These are phyloP conservation scores for Comarum palustre DNA, from an alignment of 306 rosid genomes.

Conservation along the genomic window DNA sequence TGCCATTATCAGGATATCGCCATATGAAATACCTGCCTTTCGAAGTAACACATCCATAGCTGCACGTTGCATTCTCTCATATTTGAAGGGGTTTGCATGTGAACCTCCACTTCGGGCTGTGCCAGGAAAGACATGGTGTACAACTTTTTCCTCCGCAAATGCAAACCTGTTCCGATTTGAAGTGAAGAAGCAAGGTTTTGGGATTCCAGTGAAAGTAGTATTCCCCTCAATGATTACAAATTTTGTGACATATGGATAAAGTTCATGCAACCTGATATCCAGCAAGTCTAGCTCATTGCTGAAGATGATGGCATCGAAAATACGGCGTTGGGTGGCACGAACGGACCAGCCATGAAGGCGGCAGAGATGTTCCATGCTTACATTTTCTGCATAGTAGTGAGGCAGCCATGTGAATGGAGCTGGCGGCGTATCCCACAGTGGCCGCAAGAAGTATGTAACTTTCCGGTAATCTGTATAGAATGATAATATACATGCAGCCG, in stretches of 20 bases:
- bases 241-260: constrained; percentile 52
- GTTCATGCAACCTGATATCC: constrained; percentile 83
- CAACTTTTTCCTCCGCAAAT: neutral
- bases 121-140: too few species aligned
- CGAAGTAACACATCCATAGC: neutral
- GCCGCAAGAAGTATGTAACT: constrained; percentile 31
- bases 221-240: constrained; percentile 66
- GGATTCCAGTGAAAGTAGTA: constrained; percentile 82
- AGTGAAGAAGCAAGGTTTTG: neutral
- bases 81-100: too few species aligned
- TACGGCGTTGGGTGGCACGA: constrained; percentile 59
- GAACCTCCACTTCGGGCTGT: too few species aligned
- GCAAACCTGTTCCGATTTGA: constrained; percentile 44
- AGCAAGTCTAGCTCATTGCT: constrained; percentile 84
- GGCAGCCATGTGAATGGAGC: constrained; percentile 39
- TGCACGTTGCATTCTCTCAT: too few species aligned
- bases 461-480: too few species aligned
- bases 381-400: constrained; percentile 88
- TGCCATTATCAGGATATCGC: constrained; percentile 68
- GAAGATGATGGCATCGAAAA: constrained; percentile 75
- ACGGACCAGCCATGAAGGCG: constrained; percentile 81
- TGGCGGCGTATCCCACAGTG: constrained; percentile 85
- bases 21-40: constrained; percentile 57
- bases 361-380: constrained; percentile 74
- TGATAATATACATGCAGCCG: constrained; percentile 24